Evolutionary conservation across 1,284 basidiomycete species (phyloP), one percentile per base, ranked within the genome.

Genomic region (Malassezia nana): DNA sequence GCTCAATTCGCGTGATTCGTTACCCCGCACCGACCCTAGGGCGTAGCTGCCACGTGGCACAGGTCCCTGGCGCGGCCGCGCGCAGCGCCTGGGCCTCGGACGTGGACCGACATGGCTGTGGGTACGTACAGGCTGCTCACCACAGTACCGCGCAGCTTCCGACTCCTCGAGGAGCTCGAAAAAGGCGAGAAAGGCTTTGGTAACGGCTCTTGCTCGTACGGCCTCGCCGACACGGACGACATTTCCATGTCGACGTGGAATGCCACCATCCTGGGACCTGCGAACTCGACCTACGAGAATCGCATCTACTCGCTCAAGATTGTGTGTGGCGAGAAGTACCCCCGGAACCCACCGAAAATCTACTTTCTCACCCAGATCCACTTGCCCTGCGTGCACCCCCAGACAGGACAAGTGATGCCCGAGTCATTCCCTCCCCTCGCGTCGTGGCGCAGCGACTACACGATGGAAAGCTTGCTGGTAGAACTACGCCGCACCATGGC

Each of bases 131-230:
- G 26, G n/a, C 13, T 20, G 42, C 22, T 35, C 18, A 30, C 15
- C 30, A 29, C 64, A 96, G 92, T 96, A 59, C 92, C 92, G 33
- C 82, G 92, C 71, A 95, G 90, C 77, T 98, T 98, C 78, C 82
- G 89, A 52, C 83, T 98, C 39, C 62, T 73, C 25, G 70, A 95
- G 76, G 91, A 98, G 79, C 85, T 98, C 64, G 92, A 98, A 78
- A 96, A 96, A 78, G 92, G 94, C 67, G 92, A 98, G 80, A 98
- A 98, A 77, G 92, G 94, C 44, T 89, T 98, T 72, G 92, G 92
- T 60, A 92, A 96, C 78, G 92, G 91, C 55, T 89, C 86, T 31
- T 94, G 89, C 78, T 91, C 88, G 28, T 96, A 96, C 69, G 91
- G 91, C 52, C 64, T 74, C 16, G 71, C 69, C 28, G 70, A 72